Evolutionary conservation across 441 rosid species (phyloP).

Genomic region (Biscutella laevigata): DNA sequence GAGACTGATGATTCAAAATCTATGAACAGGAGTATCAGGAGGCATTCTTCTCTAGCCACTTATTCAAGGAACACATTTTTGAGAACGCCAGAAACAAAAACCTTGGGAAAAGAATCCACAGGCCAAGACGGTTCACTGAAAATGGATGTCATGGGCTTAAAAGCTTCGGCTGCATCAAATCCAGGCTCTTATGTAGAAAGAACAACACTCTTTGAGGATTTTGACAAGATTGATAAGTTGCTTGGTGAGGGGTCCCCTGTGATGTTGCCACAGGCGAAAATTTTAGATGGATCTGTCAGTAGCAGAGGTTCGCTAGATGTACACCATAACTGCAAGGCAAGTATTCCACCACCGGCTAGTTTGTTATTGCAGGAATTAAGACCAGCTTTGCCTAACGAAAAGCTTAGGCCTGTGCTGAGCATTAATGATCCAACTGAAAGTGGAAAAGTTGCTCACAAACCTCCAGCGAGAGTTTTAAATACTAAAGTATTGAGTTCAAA

Average conservation of each 20-base stretch:
- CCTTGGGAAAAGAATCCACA: conserved; percentile 26
- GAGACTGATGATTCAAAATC: conserved; percentile 21
- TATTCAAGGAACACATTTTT: conserved; percentile 42
- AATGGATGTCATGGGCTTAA: conserved; percentile 15
- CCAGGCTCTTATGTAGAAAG: conserved; percentile 23
- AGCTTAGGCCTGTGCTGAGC: conserved; percentile 12
- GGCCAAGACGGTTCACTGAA: conserved; percentile 25
- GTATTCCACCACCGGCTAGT: conserved; percentile 22
- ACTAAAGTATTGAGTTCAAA: conserved; percentile 10
- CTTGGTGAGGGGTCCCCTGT: conserved; percentile 25
- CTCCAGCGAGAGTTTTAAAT: conserved; percentile 1
- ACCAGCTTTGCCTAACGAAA: conserved; percentile 20
- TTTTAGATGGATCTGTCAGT: conserved; percentile 25
- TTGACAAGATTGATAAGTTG: conserved; percentile 24
- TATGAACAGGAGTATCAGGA: conserved; percentile 29
- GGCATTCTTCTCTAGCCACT: conserved; percentile 31
- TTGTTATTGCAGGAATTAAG: conserved; percentile 23
- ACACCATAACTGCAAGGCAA: conserved; percentile 24
- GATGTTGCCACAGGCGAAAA: conserved; percentile 32
- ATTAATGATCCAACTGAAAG: conserved; percentile 13
- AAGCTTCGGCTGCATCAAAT: conserved; percentile 24
- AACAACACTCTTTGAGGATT: conserved; percentile 23
- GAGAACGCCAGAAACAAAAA: conserved; percentile 33
- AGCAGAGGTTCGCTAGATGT: conserved; percentile 28
- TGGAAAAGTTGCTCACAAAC: conserved; percentile 21